A percentile compares a stretch with the other conserved stretches of the same genome.
Conservation (phyloP, 1,284 basidiomycete genomes). For the Moesziomyces sp. region DNA sequence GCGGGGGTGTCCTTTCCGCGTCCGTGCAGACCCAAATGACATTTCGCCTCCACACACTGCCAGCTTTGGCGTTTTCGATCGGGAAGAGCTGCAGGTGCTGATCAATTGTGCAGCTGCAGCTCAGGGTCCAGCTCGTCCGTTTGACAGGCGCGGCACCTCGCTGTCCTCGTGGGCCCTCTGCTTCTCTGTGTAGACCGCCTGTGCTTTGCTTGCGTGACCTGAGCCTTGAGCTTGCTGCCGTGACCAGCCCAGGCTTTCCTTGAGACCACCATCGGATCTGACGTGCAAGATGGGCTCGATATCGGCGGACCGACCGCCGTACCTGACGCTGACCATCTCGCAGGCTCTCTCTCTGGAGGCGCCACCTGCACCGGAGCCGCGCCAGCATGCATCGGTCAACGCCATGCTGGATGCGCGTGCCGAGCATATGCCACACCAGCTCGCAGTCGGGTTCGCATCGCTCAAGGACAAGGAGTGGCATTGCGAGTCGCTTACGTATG, state of each 20-base stretch:
- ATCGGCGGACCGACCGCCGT: constrained; percentile 29
- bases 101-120: neutral
- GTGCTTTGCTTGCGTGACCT: neutral
- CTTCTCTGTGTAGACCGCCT: too few relatives aligned
- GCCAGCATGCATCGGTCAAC: constrained; percentile 64
- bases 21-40: neutral
- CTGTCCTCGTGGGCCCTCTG: neutral
- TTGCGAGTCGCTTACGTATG: constrained; percentile 59
- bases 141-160: neutral
- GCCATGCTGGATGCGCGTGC: constrained; percentile 67
- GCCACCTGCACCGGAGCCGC: constrained; percentile 60
- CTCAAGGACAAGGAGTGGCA: constrained; percentile 39
- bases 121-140: neutral
- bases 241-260: neutral
- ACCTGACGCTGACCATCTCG: constrained; percentile 43
- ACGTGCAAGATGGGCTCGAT: constrained; percentile 19
- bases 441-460: constrained; percentile 68
- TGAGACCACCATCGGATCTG: neutral
- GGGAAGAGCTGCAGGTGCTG: neutral
- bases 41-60: neutral
- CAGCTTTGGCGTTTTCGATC: neutral
- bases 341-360: constrained; percentile 35
- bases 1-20: too few relatives aligned
- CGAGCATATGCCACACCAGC: constrained; percentile 55
- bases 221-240: too few relatives aligned